Evolutionary conservation across 1,139 yeast genomes (phyloP).

Genomic region (Kluyveromyces sp.): DNA sequence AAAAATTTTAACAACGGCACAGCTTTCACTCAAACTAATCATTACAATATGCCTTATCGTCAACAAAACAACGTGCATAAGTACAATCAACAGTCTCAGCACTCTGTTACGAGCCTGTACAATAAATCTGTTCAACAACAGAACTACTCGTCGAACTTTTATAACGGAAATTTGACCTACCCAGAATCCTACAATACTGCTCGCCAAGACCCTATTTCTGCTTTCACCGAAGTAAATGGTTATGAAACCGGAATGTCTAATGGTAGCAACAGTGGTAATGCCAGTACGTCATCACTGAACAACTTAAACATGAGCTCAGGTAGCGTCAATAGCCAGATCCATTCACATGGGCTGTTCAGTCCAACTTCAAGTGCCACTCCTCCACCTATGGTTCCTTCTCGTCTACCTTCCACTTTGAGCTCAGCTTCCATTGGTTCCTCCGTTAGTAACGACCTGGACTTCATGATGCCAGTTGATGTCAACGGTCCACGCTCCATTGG

Average conservation of each 20-base stretch:
- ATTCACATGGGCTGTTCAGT: constrained; percentile 1
- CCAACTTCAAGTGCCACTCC: constrained; percentile 5
- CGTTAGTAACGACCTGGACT: constrained; percentile 4
- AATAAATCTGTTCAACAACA: constrained; percentile 6
- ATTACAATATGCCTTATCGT: constrained; percentile 5
- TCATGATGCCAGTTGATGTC: constrained; percentile 2
- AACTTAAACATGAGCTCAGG: background rate
- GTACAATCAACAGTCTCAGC: constrained; percentile 6
- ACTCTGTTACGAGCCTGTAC: constrained; percentile 7
- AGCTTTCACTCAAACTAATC: background rate
- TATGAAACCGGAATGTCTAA: background rate
- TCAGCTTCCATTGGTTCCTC: constrained; percentile 5
- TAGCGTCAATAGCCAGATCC: background rate
- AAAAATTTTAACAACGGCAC: constrained; percentile 9
- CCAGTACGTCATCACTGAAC: background rate
- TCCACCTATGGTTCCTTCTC: constrained; percentile 4
- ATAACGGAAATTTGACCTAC: constrained; percentile 1
- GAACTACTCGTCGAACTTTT: constrained; percentile 2
- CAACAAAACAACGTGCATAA: constrained; percentile 5
- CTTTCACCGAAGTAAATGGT: background rate
- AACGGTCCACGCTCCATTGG: constrained; percentile 1
- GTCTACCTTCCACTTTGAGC: constrained; percentile 4
- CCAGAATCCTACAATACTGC: background rate
- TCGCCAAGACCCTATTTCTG: background rate
- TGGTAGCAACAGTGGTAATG: constrained; percentile 7